phyloP scores from a whole-genome alignment of 2,329 filamentous ascomycete species.

The Aspergillus neoniger region DNA sequence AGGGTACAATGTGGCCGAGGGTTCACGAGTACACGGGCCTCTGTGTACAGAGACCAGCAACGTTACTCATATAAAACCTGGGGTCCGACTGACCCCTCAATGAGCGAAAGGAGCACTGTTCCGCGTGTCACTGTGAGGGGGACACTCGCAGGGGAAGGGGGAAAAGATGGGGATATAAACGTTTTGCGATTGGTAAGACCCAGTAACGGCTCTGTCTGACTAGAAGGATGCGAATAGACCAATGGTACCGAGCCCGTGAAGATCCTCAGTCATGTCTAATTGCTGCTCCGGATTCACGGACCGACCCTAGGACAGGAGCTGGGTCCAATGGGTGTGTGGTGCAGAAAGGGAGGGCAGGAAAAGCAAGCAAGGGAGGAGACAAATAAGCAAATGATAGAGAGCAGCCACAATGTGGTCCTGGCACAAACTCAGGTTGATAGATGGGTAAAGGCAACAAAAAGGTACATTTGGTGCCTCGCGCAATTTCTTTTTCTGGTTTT shows the following conservation, averaged over 20 bases:
- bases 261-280: constrained; percentile 24
- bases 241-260: constrained; percentile 13
- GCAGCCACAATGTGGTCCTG: constrained; percentile 12
- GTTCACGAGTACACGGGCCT: constrained; percentile 4
- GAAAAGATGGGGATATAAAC: constrained; percentile 19
- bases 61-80: constrained; percentile 8
- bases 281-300: constrained; percentile 23
- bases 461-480: constrained; percentile 1
- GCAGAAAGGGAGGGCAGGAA: constrained; percentile 9
- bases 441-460: background rate
- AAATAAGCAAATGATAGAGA: constrained; percentile 20
- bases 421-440: constrained; percentile 10
- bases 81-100: constrained; percentile 7
- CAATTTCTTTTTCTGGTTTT: background rate
- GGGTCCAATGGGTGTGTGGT: constrained; percentile 1
- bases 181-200: constrained; percentile 8
- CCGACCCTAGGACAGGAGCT: constrained; percentile 21
- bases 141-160: constrained; percentile 9
- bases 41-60: background rate
- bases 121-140: constrained; percentile 2
- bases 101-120: background rate
- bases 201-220: constrained; percentile 8
- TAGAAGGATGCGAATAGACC: constrained; percentile 12
- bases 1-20: background rate
- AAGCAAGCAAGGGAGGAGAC: constrained; percentile 25